Evolutionary conservation across 495 filamentous ascomycete genomes (phyloP), one percentile per base, ranked within the genome.

Genomic region (Neurospora sp.): DNA sequence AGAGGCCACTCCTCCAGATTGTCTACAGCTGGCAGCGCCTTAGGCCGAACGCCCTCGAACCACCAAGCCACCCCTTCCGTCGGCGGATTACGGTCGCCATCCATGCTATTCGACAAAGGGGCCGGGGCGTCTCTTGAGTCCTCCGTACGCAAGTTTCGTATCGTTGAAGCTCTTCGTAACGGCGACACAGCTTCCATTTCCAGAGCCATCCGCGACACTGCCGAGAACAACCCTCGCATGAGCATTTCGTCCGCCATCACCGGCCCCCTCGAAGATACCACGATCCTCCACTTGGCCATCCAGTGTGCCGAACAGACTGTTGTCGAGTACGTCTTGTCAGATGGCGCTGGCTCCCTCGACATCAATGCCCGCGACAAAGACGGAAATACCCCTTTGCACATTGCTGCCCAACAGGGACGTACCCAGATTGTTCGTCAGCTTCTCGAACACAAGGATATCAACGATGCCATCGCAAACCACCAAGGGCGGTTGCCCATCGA

Each of bases 271-370:
- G 92, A 94, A 53, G 93, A 94, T 46, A 96, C 94, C 2, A 93
- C 92, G 0, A 90, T 97, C 48, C 86, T 99, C 18, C 96, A 98
- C 80, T 84, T 99, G 70, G 94, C 96, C 37, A 92, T 98, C n/a
- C 96, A 98, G 80, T 99, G 96, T 77, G 96, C 96, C 20, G 94
- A 98, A 77, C 87, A 91, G 37, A 90, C 92, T n/a, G 94, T 99
- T 14, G 90, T 99, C n/a, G 96, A 99, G 81, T 97, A 93, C 75
- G 91, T 98, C 9, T 82, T 99, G 31, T 94, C 94, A 6, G 87
- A 90, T 68, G 89, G 89, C 12, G 83, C 83, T 53, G 85, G 85
- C 9, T 85, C 86, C 11, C 82, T 96, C 69, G 93, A 98, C 78
- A 84, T 98, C 77, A 99, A 98, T 82, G 90, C 91, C 38, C 91